These are phyloP conservation scores for Aspergillus wentii DNA, from an alignment of 495 filamentous ascomycete species.

Conservation along the genomic window DNA sequence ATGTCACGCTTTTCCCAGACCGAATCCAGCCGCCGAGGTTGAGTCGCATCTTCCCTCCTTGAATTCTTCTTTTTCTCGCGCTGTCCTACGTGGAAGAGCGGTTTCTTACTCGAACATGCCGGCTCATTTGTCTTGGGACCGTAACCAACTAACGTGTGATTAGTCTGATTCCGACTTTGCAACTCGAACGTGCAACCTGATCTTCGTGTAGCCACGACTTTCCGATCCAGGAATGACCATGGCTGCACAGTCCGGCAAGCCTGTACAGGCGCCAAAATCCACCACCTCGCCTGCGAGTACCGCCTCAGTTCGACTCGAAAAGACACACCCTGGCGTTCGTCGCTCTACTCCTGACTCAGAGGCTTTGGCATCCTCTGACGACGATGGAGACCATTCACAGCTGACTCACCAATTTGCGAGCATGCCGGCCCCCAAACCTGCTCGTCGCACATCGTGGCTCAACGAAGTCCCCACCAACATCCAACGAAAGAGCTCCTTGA, in stretches of 20 bases:
- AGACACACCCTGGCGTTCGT: conserved; percentile 58
- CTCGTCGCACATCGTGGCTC: conserved; percentile 50
- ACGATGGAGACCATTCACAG: conserved; percentile 60
- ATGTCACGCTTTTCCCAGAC: too few relatives aligned
- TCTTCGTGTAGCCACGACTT: conserved; percentile 1
- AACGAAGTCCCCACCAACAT: conserved; percentile 43
- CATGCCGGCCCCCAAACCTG: conserved; percentile 34
- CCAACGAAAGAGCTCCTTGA: conserved; percentile 46
- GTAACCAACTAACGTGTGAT: too few relatives aligned
- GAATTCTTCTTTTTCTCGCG: too few relatives aligned
- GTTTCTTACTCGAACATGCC: background rate
- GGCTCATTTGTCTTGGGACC: too few relatives aligned
- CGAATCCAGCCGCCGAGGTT: too few relatives aligned
- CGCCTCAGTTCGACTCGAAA: conserved; percentile 62
- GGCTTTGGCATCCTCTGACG: conserved; percentile 87
- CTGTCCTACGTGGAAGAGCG: too few relatives aligned
- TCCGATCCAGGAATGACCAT: conserved; percentile 17
- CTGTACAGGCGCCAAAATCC: conserved; percentile 15
- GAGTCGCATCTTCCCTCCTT: too few relatives aligned
- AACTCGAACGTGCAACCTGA: too few relatives aligned
- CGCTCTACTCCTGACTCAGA: conserved; percentile 91
- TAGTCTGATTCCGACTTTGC: too few relatives aligned
- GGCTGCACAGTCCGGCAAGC: conserved; percentile 27
- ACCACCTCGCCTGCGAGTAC: conserved; percentile 22
- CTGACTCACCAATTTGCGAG: conserved; percentile 28